Evolutionary conservation across 768 basidiomycete genomes (phyloP), one percentile per base, ranked within the genome.

Genomic region (Mycena amicta): DNA sequence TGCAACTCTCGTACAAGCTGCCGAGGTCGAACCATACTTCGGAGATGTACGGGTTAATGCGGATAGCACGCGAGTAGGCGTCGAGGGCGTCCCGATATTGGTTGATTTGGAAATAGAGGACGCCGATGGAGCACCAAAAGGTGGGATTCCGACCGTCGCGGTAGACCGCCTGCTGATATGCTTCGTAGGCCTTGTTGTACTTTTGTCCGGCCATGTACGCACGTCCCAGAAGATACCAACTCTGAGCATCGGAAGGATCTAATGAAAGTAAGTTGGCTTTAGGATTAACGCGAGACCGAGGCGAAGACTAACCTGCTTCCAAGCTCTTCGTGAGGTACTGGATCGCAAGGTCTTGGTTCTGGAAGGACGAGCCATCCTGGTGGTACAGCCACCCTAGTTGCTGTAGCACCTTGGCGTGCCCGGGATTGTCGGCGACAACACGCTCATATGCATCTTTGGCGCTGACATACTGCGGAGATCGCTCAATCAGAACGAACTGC

Each of bases 111-210:
- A 97, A 99, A 72, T 99, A 99, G 1, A 99, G 83, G 0, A 99
- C 97, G 47, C 97, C 97, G 68, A 99, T 99, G 23, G 94, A 96
- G 72, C 96, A 98, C 97, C 97, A 98, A 75, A 98, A 99, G 0
- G 97, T 98, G 0, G 97, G 97, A 71, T 98, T 99, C 57, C 95
- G 92, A 22, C 96, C 97, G 68, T 99, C 97, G 53, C 96, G 92
- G 75, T 98, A 98, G 18, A 99, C 95, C 20, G 97, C 96, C 73
- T 99, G 97, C 68, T 99, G 97, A 71, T 98, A 98, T 0, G 95
- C 95, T 72, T 99, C 96, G 76, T 99, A 98, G 18, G 97, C 97
- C 72, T 98, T 98, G 82, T 97, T 98, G 78, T 98, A 98, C 72
- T 98, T 96, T 73, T 93, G 93, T 18, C 93, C 94, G 16, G 95